These are phyloP conservation scores for Aspergillus phoenicis DNA, from an alignment of 2,329 filamentous ascomycete species.

Conservation along the genomic window DNA sequence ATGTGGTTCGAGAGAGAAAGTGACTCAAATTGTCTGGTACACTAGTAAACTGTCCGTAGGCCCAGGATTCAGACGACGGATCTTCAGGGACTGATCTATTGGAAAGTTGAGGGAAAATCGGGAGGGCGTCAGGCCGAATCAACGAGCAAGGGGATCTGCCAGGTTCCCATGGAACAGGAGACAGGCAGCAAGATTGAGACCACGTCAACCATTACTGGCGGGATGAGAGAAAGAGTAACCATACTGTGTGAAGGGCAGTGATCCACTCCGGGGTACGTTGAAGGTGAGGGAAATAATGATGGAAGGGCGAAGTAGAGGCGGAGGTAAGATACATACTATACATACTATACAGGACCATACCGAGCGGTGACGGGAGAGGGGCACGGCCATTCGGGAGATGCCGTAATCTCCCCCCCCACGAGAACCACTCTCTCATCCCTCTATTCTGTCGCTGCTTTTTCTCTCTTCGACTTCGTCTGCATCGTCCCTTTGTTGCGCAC, in stretches of 20 bases:
- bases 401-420: slow-evolving; percentile 14
- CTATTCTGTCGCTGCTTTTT: slow-evolving; percentile 3
- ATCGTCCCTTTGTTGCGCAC: background rate
- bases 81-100: slow-evolving; percentile 7
- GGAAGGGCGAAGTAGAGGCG: background rate
- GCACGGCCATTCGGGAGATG: slow-evolving; percentile 8
- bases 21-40: slow-evolving; percentile 1
- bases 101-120: slow-evolving; percentile 3
- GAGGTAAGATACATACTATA: slow-evolving; percentile 1
- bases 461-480: slow-evolving; percentile 4
- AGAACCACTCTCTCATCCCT: slow-evolving; percentile 14
- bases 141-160: background rate
- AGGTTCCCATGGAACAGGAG: background rate
- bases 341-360: background rate
- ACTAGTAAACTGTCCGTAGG: background rate
- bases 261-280: background rate
- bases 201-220: slow-evolving; percentile 6
- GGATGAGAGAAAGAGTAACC: background rate
- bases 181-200: slow-evolving; percentile 4
- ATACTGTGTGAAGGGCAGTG: slow-evolving; percentile 1
- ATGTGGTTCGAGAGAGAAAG: background rate
- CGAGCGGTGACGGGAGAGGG: background rate
- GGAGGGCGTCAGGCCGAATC: background rate
- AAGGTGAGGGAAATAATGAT: background rate
- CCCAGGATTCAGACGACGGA: background rate